These are phyloP conservation scores for Penicillium sp. DNA, from an alignment of 2,329 filamentous ascomycete species.

Conservation along the genomic window DNA sequence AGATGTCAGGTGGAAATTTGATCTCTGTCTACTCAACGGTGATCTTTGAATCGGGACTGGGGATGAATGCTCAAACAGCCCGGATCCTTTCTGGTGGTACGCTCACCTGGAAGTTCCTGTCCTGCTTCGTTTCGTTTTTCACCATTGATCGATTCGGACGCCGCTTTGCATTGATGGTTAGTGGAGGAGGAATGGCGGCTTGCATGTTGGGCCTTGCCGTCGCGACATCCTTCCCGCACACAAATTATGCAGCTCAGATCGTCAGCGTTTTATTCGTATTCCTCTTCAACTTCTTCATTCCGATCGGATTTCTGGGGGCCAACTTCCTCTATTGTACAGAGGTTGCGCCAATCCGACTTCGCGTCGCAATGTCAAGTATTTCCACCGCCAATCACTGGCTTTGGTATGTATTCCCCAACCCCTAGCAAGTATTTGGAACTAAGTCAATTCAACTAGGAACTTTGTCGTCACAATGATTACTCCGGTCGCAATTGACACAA, in stretches of 20 bases:
- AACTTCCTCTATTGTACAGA: constrained; percentile 15
- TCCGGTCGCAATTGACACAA: constrained; percentile 7
- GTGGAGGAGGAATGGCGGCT: constrained; percentile 56
- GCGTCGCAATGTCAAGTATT: constrained; percentile 14
- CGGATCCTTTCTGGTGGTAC: constrained; percentile 50
- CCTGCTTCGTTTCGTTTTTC: constrained; percentile 55
- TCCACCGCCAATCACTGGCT: constrained; percentile 14
- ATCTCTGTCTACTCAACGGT: constrained; percentile 13
- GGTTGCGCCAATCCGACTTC: constrained; percentile 11
- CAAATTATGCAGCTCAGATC: constrained; percentile 11
- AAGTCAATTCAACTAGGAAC: constrained; percentile 1
- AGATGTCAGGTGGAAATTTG: constrained; percentile 16
- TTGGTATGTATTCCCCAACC: constrained; percentile 1
- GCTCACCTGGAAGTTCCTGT: constrained; percentile 61
- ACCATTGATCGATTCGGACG: constrained; percentile 57
- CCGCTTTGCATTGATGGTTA: constrained; percentile 36
- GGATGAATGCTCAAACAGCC: constrained; percentile 12
- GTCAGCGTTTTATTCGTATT: constrained; percentile 11
- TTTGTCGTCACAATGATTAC: constrained; percentile 18
- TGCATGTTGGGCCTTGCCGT: constrained; percentile 51
- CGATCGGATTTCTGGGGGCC: constrained; percentile 10
- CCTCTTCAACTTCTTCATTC: constrained; percentile 14
- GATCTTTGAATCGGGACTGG: constrained; percentile 9
- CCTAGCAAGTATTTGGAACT: background rate
- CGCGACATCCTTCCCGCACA: constrained; percentile 8